A percentile compares a stretch with the other conserved stretches of the same genome.
These are phyloP conservation scores for Ophiostoma quercus DNA, from an alignment of 2,329 filamentous ascomycete species.

Conservation along the genomic window DNA sequence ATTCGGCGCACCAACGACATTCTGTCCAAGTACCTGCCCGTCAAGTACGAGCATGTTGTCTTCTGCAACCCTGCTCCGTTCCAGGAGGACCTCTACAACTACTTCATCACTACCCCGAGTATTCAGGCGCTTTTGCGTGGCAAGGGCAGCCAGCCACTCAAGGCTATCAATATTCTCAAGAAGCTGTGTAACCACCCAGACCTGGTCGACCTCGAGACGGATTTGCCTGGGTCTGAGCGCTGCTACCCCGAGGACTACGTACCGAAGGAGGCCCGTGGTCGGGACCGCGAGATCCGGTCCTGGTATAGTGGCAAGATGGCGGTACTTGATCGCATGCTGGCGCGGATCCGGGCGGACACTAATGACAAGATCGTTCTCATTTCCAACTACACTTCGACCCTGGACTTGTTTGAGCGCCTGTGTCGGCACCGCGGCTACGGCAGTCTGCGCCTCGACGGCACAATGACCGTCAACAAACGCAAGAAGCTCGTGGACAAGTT, in stretches of 20 bases:
- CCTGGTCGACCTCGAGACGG: slow-evolving; percentile 72
- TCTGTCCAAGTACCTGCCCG: slow-evolving; percentile 89
- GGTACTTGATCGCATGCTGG: slow-evolving; percentile 96
- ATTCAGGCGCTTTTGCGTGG: slow-evolving; percentile 88
- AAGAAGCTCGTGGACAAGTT: slow-evolving; percentile 97
- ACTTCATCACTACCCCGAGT: slow-evolving; percentile 92
- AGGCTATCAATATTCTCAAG: slow-evolving; percentile 93
- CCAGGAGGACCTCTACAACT: slow-evolving; percentile 89
- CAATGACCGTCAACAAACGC: slow-evolving; percentile 95
- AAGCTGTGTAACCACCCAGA: slow-evolving; percentile 99
- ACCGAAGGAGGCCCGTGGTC: slow-evolving; percentile 77
- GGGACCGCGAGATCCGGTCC: slow-evolving; percentile 85
- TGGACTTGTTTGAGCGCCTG: slow-evolving; percentile 88
- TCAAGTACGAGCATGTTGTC: slow-evolving; percentile 99
- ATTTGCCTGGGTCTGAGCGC: slow-evolving; percentile 80
- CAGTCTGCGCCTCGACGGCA: slow-evolving; percentile 83
- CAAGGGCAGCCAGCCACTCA: slow-evolving; percentile 91
- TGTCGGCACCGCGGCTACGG: slow-evolving; percentile 84
- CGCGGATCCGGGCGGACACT: slow-evolving; percentile 88
- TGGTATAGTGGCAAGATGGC: slow-evolving; percentile 99
- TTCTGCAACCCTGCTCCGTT: slow-evolving; percentile 95
- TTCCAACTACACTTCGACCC: slow-evolving; percentile 94
- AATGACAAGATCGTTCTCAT: slow-evolving; percentile 99
- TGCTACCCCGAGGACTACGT: slow-evolving; percentile 82
- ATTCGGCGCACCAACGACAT: slow-evolving; percentile 98